Base-by-base conservation (phyloP, 768 basidiomycete genomes). In the Asterophora parasitica region DNA sequence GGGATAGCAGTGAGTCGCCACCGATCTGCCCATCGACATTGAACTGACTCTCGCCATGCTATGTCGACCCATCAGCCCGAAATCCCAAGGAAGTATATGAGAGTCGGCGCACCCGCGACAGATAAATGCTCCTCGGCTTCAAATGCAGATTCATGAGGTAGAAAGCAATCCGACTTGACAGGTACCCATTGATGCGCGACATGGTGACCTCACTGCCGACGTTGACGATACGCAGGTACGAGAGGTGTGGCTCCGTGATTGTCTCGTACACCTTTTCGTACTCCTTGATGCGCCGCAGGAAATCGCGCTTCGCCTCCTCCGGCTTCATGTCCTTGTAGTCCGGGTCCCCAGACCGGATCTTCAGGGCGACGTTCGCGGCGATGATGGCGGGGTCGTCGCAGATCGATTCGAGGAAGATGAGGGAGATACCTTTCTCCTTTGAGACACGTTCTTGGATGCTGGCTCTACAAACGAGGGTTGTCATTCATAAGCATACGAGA, bases 101-200 rank as follows among this genome's bases (percentile, higher is more conserved):
- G n/a, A 12, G 13, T 8, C 4, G 42, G 67, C 85, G 59, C 60
- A 97, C 95, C 58, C 96, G 71, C 4, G 96, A 97, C 51, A 99
- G 79, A 68, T 92, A 99, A 51, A 99, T 98, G 62, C 85, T 92
- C 49, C 96, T 78, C 5, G 96, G 95, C 58, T 96, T 96, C 57
- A 99, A 72, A 66, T 99, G 96, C 58, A 98, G 65, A 65, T 97
- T 97, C 94, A 97, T 98, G 46, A 99, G 75, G 67, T 94, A 99
- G 70, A 95, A 99, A 15, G 92, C 95, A 55, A 99, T 92, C 30
- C 96, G 86, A 75, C 91, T 92, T 61, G 94, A 92, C 50, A 99
- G 69, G 61, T 99, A 99, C 11, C 94, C 94, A 60, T 94, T 82
- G 45, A 99, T 97, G 54, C 85, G 76, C 44, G 80, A 84, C 40